phyloP scores from a whole-genome alignment of 805 yeast genomes.

The Spathaspora girioi region DNA sequence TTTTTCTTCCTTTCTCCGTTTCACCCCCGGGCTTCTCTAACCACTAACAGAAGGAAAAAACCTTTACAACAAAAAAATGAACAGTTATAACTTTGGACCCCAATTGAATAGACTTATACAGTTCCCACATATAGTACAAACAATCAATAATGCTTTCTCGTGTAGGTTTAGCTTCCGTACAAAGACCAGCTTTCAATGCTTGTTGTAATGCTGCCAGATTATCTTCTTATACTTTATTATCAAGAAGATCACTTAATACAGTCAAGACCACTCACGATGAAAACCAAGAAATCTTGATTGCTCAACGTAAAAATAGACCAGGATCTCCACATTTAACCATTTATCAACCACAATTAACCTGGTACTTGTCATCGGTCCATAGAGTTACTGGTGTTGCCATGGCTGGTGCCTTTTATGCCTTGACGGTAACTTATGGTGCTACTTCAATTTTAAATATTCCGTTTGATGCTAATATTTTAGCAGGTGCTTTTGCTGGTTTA shows the following conservation, averaged over 20 bases:
- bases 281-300: conserved; percentile 66
- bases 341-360: conserved; percentile 87
- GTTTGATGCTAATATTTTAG: conserved; percentile 50
- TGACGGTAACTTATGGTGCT: conserved; percentile 73
- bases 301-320: conserved; percentile 87
- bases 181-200: conserved; percentile 14
- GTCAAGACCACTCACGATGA: conserved; percentile 52
- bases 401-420: conserved; percentile 74
- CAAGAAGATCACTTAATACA: conserved; percentile 24
- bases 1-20: neutral
- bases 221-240: conserved; percentile 3
- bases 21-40: conserved; percentile 2
- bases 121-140: too few relatives aligned
- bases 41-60: neutral
- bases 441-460: conserved; percentile 57
- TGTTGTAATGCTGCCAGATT: conserved; percentile 7
- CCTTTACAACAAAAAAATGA: neutral
- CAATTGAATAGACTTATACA: too few relatives aligned
- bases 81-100: neutral
- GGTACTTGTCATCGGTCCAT: conserved; percentile 76
- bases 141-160: conserved; percentile 28
- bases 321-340: conserved; percentile 85
- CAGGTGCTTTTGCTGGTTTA: conserved; percentile 54
- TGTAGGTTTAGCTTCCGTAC: conserved; percentile 20
- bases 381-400: conserved; percentile 84